A percentile compares a stretch with the other conserved stretches of the same genome.
Evolutionary conservation across 495 filamentous ascomycete species (phyloP).

Genomic region (Xylaria nigripes): DNA sequence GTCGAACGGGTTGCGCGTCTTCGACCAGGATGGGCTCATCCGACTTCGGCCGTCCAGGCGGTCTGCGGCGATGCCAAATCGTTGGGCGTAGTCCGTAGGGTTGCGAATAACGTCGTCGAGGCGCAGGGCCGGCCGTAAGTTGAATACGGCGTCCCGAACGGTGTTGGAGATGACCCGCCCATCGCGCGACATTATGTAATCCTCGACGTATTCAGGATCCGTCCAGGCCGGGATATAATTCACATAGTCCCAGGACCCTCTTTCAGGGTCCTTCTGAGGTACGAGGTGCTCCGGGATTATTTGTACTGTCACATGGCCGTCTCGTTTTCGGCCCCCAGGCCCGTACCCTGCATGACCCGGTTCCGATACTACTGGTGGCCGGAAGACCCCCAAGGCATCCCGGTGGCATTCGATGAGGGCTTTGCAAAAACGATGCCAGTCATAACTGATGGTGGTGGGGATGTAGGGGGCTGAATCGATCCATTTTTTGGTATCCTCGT

Average conservation of each 20-base stretch:
- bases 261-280: constrained; percentile 2
- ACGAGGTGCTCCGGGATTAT: not conserved
- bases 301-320: not conserved
- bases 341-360: too few species aligned
- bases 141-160: constrained; percentile 12
- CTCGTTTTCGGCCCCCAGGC: not conserved
- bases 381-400: not conserved
- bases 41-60: constrained; percentile 25
- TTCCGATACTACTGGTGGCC: not conserved
- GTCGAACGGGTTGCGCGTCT: constrained; percentile 16
- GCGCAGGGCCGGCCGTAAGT: constrained; percentile 25
- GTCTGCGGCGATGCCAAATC: constrained; percentile 28
- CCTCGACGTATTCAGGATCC: constrained; percentile 20
- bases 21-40: constrained; percentile 24
- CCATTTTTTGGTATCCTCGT: not conserved
- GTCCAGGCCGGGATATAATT: constrained; percentile 24
- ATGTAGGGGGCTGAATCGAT: not conserved
- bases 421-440: constrained; percentile 11
- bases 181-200: not conserved
- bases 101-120: constrained; percentile 11
- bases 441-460: not conserved
- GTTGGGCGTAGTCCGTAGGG: constrained; percentile 27
- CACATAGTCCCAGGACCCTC: constrained; percentile 12
- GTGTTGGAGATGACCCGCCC: not conserved
- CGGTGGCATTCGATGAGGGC: constrained; percentile 12